Evolutionary conservation across 2,329 filamentous ascomycete genomes (phyloP), one percentile per base, ranked within the genome.

Genomic region (Sarocladium kiliense): DNA sequence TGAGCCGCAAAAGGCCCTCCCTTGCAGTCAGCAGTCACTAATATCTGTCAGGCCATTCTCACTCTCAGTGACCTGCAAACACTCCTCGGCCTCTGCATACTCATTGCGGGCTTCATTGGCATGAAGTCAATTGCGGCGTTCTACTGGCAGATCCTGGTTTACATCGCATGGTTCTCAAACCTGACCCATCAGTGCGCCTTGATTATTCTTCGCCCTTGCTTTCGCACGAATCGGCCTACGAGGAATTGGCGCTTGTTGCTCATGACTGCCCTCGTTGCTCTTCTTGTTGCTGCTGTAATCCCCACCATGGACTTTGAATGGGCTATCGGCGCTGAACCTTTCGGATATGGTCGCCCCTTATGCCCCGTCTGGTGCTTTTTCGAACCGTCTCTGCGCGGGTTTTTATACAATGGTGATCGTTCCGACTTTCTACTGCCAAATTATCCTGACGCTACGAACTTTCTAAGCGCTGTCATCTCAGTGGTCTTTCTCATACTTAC

Each of bases 111-210:
- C 2, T 69, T 61, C 42, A 36, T 47, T 7, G 56, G 63, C 1
- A 41, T 69, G 1, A 23, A 25, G 11, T 61, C 58, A 5, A 23
- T 68, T 11, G 61, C 61, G 1, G 54, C 58, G 0, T 66, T 64
- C 36, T 62, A 71, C 36, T 70, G 64, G 66, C 57, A 65, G 27
- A 56, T 66, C 1, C 57, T 65, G 7, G 62, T 65, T 11, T 55
- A 65, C 27, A 56, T 71, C 0, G 66, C 64, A 1, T 72, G 67
- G 68, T 65, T 71, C 42, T 65, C 66, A 3, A 60, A 60, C 4
- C n/a, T 67, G 2, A 72, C 67, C 0, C 68, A 71, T 34, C 56
- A 41, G 37, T 41, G 37, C n/a, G 37, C 37, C 18, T 18, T 41
- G 6, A 41, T 41, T 12, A 10, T 41, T 18, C n/a, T 11, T 11